phyloP scores from a whole-genome alignment of 2,329 filamentous ascomycete genomes.

The Beauveria sp. region DNA sequence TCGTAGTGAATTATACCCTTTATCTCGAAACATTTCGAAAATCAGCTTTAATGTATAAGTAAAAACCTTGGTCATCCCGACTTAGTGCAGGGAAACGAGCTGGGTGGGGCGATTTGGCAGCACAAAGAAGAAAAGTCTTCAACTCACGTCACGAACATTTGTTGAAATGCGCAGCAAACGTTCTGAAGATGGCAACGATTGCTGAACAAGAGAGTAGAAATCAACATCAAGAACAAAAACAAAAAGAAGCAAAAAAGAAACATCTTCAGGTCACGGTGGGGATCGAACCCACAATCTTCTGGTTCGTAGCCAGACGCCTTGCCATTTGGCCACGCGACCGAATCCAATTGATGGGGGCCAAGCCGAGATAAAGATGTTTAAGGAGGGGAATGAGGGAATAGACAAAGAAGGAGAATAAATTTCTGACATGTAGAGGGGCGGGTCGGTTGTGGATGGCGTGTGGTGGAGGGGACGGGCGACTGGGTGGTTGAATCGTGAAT shows the following conservation, averaged over 20 bases:
- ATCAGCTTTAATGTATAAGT: too few relatives aligned
- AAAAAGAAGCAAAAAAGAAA: slow-evolving; percentile 5
- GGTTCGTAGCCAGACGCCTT: slow-evolving; percentile 12
- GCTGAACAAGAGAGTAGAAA: not conserved
- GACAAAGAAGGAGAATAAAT: not conserved
- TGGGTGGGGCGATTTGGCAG: too few relatives aligned
- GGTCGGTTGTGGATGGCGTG: not conserved
- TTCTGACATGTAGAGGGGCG: not conserved
- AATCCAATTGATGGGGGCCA: slow-evolving; percentile 1
- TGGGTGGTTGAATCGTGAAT: too few relatives aligned
- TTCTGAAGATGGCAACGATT: too few relatives aligned
- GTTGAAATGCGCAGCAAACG: too few relatives aligned
- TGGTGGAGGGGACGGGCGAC: not conserved
- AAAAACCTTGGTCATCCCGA: too few relatives aligned
- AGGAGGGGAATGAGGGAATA: not conserved
- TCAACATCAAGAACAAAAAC: not conserved
- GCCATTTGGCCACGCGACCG: slow-evolving; percentile 12
- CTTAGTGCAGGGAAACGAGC: too few relatives aligned
- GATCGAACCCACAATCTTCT: slow-evolving; percentile 13
- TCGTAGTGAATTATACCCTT: too few relatives aligned
- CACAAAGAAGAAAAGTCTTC: too few relatives aligned
- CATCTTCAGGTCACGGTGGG: slow-evolving; percentile 10
- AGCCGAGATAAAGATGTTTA: not conserved
- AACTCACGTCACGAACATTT: too few relatives aligned
- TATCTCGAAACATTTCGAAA: too few relatives aligned